phyloP scores from a whole-genome alignment of 2,329 filamentous ascomycete genomes.

The Apiospora aurea region DNA sequence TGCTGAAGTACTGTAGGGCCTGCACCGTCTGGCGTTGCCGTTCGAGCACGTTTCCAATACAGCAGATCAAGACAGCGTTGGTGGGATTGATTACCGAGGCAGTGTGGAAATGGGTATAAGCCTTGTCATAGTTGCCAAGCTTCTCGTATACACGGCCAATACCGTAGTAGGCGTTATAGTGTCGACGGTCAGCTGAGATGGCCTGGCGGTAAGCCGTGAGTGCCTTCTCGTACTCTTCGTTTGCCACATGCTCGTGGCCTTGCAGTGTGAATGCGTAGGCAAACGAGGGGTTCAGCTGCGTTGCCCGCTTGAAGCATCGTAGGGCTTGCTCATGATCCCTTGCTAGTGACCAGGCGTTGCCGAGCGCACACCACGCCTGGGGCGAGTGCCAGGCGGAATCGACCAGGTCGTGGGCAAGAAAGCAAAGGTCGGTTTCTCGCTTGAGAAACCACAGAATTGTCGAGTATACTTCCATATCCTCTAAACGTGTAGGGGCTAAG shows the following conservation, averaged over 20 bases:
- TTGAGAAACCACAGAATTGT: conserved; percentile 99
- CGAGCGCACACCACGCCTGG: conserved; percentile 94
- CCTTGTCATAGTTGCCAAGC: conserved; percentile 88
- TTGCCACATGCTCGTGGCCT: conserved; percentile 93
- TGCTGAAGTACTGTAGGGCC: conserved; percentile 82
- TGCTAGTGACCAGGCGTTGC: conserved; percentile 92
- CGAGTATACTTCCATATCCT: conserved; percentile 98
- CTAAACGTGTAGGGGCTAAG: conserved; percentile 80
- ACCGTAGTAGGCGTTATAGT: conserved; percentile 99
- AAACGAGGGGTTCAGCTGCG: conserved; percentile 87
- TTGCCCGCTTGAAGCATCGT: conserved; percentile 92
- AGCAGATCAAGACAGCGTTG: conserved; percentile 90
- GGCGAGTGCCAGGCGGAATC: conserved; percentile 89
- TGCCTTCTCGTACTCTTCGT: conserved; percentile 97
- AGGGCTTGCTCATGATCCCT: conserved; percentile 94
- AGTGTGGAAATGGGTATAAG: conserved; percentile 88
- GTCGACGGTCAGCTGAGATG: conserved; percentile 83
- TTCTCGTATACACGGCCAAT: conserved; percentile 85
- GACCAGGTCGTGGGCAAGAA: conserved; percentile 88
- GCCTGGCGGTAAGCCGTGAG: conserved; percentile 85
- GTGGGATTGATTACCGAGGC: conserved; percentile 91
- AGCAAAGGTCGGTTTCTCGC: conserved; percentile 88
- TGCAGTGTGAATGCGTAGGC: conserved; percentile 96
- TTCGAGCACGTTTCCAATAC: conserved; percentile 89
- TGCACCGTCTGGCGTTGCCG: conserved; percentile 82